Evolutionary conservation across 2,329 filamentous ascomycete genomes (phyloP).

Genomic region (Claviceps sp.): DNA sequence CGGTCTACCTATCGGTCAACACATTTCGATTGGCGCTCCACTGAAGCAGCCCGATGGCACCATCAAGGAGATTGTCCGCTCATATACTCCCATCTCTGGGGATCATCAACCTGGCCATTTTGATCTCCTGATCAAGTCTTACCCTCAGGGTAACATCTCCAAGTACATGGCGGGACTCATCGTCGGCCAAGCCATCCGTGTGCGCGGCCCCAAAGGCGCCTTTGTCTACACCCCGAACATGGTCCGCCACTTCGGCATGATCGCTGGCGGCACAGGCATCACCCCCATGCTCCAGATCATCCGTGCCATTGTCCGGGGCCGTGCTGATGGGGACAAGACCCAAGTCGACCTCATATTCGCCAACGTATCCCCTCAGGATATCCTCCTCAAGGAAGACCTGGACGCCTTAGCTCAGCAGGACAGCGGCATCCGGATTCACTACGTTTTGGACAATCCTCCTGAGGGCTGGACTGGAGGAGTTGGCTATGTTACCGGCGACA

Average conservation of each 20-base stretch:
- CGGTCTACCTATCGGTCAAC: constrained; percentile 93
- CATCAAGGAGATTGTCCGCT: constrained; percentile 74
- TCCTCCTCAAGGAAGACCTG: constrained; percentile 83
- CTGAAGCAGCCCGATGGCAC: constrained; percentile 54
- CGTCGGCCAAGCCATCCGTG: constrained; percentile 77
- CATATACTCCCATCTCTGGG: constrained; percentile 83
- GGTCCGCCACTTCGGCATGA: constrained; percentile 94
- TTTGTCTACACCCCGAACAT: constrained; percentile 98
- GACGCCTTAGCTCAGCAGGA: constrained; percentile 69
- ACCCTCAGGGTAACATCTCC: constrained; percentile 94
- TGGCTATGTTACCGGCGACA: constrained; percentile 88
- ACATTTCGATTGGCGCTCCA: constrained; percentile 86
- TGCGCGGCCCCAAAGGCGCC: constrained; percentile 89
- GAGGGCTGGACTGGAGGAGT: constrained; percentile 84
- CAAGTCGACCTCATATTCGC: constrained; percentile 92
- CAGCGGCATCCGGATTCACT: constrained; percentile 72
- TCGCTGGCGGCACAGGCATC: constrained; percentile 93
- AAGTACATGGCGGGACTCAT: constrained; percentile 75
- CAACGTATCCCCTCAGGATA: constrained; percentile 88
- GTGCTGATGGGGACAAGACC: constrained; percentile 67
- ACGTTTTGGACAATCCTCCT: constrained; percentile 92
- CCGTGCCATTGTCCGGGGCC: constrained; percentile 74
- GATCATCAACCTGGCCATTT: constrained; percentile 85
- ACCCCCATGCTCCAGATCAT: constrained; percentile 97
- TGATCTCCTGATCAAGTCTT: constrained; percentile 95